These are phyloP conservation scores for Penicillium digitatum DNA, from an alignment of 2,329 filamentous ascomycete genomes.

Conservation along the genomic window DNA sequence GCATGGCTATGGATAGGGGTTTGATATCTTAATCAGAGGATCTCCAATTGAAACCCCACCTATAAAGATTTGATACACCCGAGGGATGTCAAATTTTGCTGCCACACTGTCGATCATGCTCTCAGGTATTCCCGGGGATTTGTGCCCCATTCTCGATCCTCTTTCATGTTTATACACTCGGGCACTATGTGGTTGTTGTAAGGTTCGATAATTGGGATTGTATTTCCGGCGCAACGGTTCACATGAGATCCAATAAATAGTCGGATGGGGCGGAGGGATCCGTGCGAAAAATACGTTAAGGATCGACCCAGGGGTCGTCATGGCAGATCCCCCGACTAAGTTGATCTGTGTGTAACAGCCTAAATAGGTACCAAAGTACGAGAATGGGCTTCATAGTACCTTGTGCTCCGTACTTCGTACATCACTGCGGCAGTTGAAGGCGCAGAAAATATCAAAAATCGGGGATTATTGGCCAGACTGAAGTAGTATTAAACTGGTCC, in stretches of 20 bases:
- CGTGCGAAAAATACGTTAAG: conserved; percentile 17
- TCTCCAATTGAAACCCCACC: not conserved
- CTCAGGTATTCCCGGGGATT: not conserved
- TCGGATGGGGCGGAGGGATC: conserved; percentile 20
- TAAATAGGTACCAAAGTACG: not conserved
- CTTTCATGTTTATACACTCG: not conserved
- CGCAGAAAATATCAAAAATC: not conserved
- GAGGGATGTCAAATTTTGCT: not conserved
- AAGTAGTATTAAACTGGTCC: conserved; percentile 7
- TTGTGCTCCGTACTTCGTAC: not conserved
- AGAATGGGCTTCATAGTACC: not conserved
- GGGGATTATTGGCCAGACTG: conserved; percentile 9
- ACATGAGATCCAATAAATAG: conserved; percentile 27
- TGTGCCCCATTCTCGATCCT: not conserved
- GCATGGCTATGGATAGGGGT: conserved; percentile 2
- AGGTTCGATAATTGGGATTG: conserved; percentile 26
- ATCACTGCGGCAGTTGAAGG: not conserved
- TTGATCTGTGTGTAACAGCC: conserved; percentile 10
- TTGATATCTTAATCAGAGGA: not conserved
- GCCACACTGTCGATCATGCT: not conserved
- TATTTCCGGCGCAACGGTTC: conserved; percentile 21
- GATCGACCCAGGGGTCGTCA: conserved; percentile 24
- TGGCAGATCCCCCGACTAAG: conserved; percentile 13
- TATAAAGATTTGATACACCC: not conserved
- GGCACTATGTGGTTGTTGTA: not conserved